phyloP scores from a whole-genome alignment of 352 stramenopile genomes.

The Globisporangium paddicum region DNA sequence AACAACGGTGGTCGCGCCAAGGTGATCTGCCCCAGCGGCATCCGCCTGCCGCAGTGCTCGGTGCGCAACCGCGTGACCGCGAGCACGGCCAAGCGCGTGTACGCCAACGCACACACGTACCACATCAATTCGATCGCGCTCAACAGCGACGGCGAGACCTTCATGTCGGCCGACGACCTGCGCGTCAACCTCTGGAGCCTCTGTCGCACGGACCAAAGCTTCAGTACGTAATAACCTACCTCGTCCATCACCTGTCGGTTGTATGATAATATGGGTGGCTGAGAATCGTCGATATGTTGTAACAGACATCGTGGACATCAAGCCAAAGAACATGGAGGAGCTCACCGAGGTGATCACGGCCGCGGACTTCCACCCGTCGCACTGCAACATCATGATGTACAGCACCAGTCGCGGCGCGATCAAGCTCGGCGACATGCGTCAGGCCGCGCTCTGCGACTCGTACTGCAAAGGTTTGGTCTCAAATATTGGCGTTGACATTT shows the following conservation, averaged over 20 bases:
- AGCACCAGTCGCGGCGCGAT: conserved; percentile 90
- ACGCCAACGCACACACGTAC: conserved; percentile 94
- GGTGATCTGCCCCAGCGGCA: conserved; percentile 18
- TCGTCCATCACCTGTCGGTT: neutral
- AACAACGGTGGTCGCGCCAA: conserved; percentile 16
- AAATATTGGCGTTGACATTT: neutral
- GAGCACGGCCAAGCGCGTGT: conserved; percentile 83
- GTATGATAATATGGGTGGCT: neutral
- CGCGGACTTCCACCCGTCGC: conserved; percentile 91
- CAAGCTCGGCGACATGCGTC: conserved; percentile 92
- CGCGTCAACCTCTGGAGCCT: conserved; percentile 96
- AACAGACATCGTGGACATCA: conserved; percentile 95
- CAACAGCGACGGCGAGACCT: conserved; percentile 94
- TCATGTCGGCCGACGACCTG: conserved; percentile 95
- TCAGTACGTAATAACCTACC: conserved; percentile 55
- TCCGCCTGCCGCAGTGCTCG: conserved; percentile 48
- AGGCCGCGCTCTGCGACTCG: conserved; percentile 84
- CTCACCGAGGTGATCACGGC: conserved; percentile 96
- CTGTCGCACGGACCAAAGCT: conserved; percentile 86
- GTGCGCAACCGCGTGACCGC: conserved; percentile 57
- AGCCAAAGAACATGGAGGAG: conserved; percentile 96
- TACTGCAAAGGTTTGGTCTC: conserved; percentile 56
- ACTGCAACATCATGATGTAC: conserved; percentile 96
- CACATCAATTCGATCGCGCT: conserved; percentile 96
- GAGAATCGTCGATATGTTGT: conserved; percentile 1